These are phyloP conservation scores for Phytophthora litchii DNA, from an alignment of 352 stramenopile species.

Conservation along the genomic window DNA sequence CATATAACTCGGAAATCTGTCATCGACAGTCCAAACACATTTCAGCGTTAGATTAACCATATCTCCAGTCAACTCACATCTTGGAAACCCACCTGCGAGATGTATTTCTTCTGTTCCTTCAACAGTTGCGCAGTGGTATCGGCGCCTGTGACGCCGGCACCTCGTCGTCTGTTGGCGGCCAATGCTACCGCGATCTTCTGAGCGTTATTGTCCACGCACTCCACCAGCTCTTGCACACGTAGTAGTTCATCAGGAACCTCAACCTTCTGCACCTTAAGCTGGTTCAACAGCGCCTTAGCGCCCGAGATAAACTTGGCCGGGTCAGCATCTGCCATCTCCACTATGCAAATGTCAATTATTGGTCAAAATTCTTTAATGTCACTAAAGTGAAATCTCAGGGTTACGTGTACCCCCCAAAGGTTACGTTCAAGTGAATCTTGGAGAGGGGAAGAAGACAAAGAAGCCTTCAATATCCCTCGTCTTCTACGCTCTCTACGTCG, in stretches of 20 bases:
- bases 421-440: constrained; percentile 16
- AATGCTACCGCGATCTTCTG: constrained; percentile 68
- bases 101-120: constrained; percentile 61
- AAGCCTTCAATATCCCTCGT: constrained; percentile 2
- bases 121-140: constrained; percentile 58
- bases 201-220: constrained; percentile 73
- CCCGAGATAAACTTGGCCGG: constrained; percentile 34
- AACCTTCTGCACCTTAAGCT: constrained; percentile 31
- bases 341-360: background rate
- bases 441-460: constrained; percentile 8
- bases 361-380: constrained; percentile 2
- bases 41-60: too few species aligned
- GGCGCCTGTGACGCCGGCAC: constrained; percentile 17
- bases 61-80: too few species aligned
- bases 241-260: constrained; percentile 53
- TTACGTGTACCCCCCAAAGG: background rate
- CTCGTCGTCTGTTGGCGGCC: constrained; percentile 41
- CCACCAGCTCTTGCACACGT: constrained; percentile 65
- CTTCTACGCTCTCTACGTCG: background rate
- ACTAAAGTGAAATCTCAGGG: constrained; percentile 11
- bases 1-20: constrained; percentile 48
- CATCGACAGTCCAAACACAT: background rate
- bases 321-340: constrained; percentile 3
- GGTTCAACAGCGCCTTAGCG: constrained; percentile 41
- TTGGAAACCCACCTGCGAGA: constrained; percentile 33